Base-by-base conservation (phyloP, 2,329 filamentous ascomycete genomes). In the Fusarium staphyleae region DNA sequence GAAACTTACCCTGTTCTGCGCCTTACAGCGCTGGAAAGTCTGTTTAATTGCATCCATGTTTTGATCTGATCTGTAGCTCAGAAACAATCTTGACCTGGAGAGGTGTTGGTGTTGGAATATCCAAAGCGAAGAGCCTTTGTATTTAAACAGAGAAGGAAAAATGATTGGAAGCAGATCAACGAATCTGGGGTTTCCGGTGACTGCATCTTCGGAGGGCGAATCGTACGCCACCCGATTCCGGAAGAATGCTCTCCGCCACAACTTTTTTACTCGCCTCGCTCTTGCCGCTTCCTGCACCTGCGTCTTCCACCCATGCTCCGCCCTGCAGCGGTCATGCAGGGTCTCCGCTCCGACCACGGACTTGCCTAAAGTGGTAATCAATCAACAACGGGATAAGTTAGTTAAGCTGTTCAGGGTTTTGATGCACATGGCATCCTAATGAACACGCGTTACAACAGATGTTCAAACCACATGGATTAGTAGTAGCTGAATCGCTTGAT, bases 21-120 rank as follows among this genome's bases (percentile, higher is more conserved):
- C 80, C 75, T 85, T 85, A 78, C 81, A 85, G 68, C 76, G 79
- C 70, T 75, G 74, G 66, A 86, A 86, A n/a, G 82, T 83, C 72
- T 84, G 72, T 71, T 80, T 83, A 63, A 86, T 78, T 55, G 70
- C 76, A 62, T 86, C 82, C 83, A 85, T 86, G 39, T 18, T 77
- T 52, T 42, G 40, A 19, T 47, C 39, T 30, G 44, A 51, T 52
- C 48, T 51, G 41, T 52, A 28, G 33, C 50, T 29, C 28, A 13
- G 40, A 28, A 24, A 24, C 22, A 6, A 9, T 24, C 8, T 24
- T 24, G 22, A 24, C 22, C 9, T 3, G 22, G 3, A 24, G 22
- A 7, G 22, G 22, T 24, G 22, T 24, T 24, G 5, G 22, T 24
- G 7, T 9, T 8, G n/a, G n/a, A 9, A 24, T 5, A 34, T 18